Percentiles rank a stretch among this genome's conserved stretches.
phyloP scores from a whole-genome alignment of 2,329 filamentous ascomycete species.

The Sporothrix brasiliensis region DNA sequence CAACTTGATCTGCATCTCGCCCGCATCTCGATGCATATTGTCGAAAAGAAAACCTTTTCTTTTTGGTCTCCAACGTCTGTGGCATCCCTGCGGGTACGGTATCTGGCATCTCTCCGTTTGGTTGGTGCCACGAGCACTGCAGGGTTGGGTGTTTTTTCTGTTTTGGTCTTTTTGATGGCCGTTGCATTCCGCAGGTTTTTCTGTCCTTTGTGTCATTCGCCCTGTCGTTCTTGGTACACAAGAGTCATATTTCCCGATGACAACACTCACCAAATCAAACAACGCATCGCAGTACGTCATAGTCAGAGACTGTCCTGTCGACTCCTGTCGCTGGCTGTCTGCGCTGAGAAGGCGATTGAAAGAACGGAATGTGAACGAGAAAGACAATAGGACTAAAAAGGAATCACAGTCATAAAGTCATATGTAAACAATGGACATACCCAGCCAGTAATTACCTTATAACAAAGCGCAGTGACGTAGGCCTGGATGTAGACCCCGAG shows the following conservation, averaged over 20 bases:
- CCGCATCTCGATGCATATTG: background rate
- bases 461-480: constrained; percentile 2
- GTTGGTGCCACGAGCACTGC: constrained; percentile 26
- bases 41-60: background rate
- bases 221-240: background rate
- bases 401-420: background rate
- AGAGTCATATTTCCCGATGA: background rate
- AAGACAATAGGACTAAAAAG: background rate
- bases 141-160: constrained; percentile 7
- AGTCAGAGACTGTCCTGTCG: background rate
- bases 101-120: constrained; percentile 18
- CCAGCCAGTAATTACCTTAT: background rate
- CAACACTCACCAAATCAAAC: background rate
- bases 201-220: background rate
- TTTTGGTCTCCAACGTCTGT: background rate
- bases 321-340: background rate
- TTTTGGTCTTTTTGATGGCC: background rate
- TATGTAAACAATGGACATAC: background rate
- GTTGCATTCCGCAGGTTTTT: background rate
- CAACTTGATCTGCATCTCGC: background rate
- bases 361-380: background rate
- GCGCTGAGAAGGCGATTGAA: background rate
- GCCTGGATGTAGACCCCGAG: background rate
- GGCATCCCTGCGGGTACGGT: background rate
- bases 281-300: background rate